Conservation (phyloP, 2,329 filamentous ascomycete genomes). For the Amylocarpus encephaloides region DNA sequence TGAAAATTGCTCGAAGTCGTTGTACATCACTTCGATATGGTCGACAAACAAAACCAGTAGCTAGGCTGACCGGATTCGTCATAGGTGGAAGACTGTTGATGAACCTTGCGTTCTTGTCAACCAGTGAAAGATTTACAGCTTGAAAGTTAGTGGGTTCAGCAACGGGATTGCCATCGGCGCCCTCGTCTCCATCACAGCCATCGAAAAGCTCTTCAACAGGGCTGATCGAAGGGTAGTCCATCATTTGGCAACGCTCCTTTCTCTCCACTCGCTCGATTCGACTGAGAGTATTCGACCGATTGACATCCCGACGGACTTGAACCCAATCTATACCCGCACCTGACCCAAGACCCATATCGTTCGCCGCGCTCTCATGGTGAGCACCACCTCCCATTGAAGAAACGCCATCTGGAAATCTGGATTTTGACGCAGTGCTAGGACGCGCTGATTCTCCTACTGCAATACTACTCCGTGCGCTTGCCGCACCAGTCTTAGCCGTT, state of each 20-base stretch:
- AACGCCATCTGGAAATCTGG: conserved; percentile 29
- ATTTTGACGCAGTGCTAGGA: conserved; percentile 29
- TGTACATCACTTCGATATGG: conserved; percentile 94
- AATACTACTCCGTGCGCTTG: conserved; percentile 80
- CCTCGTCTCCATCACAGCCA: conserved; percentile 83
- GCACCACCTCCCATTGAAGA: conserved; percentile 48
- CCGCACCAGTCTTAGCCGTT: conserved; percentile 87
- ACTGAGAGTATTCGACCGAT: conserved; percentile 88
- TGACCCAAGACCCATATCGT: conserved; percentile 62
- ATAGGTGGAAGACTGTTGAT: conserved; percentile 75
- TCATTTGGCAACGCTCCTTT: conserved; percentile 86
- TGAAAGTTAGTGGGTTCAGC: conserved; percentile 75
- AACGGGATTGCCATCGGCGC: conserved; percentile 77
- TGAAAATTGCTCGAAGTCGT: conserved; percentile 88
- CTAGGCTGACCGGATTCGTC: conserved; percentile 74
- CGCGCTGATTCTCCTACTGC: conserved; percentile 50
- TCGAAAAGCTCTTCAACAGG: conserved; percentile 86
- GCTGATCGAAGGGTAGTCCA: conserved; percentile 81
- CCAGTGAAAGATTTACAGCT: conserved; percentile 71
- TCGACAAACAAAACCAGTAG: conserved; percentile 86
- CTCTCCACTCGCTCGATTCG: conserved; percentile 80
- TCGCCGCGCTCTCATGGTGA: conserved; percentile 42
- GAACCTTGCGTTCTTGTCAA: conserved; percentile 95
- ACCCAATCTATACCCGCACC: conserved; percentile 75
- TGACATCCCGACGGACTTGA: conserved; percentile 92